phyloP scores from a whole-genome alignment of 306 rosid species.

The Nissolia schottii region DNA sequence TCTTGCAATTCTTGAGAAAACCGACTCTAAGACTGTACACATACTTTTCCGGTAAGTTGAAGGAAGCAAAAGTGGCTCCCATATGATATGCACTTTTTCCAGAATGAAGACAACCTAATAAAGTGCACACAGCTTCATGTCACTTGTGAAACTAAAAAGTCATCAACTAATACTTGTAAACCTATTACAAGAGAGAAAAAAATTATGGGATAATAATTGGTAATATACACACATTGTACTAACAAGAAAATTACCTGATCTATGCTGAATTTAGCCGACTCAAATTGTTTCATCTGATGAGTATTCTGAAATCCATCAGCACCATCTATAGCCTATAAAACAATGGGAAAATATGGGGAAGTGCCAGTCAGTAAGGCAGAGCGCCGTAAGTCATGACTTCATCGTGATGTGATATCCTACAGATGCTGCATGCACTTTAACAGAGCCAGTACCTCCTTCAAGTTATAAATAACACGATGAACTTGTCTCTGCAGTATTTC shows the following conservation, averaged over 20 bases:
- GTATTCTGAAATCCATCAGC: constrained; percentile 97
- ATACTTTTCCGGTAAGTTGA: constrained; percentile 76
- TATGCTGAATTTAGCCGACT: constrained; percentile 78
- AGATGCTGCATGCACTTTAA: constrained; percentile 24
- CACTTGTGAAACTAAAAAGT: constrained; percentile 13
- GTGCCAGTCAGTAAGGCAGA: constrained; percentile 15
- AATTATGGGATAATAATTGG: constrained; percentile 3
- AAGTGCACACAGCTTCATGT: constrained; percentile 23
- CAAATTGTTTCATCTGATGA: constrained; percentile 65
- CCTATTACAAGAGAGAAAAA: background rate
- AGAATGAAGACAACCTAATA: constrained; percentile 82
- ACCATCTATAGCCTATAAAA: constrained; percentile 75
- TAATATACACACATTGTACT: background rate
- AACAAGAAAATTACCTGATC: constrained; percentile 67
- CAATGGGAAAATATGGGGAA: constrained; percentile 17
- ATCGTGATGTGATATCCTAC: background rate
- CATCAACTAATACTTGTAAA: constrained; percentile 6
- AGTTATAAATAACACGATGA: constrained; percentile 65
- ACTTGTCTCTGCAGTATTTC: constrained; percentile 82
- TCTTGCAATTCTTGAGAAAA: constrained; percentile 68
- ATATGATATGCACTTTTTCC: constrained; percentile 84
- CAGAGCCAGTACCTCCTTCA: constrained; percentile 65
- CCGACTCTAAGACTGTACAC: constrained; percentile 74
- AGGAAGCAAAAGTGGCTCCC: constrained; percentile 91
- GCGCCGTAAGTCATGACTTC: background rate